Evolutionary conservation across 2,329 filamentous ascomycete species (phyloP), one percentile per base, ranked within the genome.

Genomic region (Alternaria longipes): DNA sequence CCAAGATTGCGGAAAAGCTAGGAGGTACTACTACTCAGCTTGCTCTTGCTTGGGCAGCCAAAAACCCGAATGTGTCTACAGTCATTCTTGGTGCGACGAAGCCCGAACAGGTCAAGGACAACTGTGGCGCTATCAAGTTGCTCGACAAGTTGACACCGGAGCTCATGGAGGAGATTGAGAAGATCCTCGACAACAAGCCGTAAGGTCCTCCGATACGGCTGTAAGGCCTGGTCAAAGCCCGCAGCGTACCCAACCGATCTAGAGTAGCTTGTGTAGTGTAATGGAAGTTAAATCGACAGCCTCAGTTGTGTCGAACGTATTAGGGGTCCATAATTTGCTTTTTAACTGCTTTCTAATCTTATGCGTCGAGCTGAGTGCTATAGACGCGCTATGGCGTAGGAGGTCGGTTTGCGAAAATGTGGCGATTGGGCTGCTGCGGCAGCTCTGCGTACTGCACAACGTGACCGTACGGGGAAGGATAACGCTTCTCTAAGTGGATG

Each of bases 31-130:
- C 79, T 8, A 75, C 83, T 4, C 84, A 86, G 59, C 80, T 89
- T 8, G 81, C 85, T n/a, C 79, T 89, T 34, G 87, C 86, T 1
- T 89, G 87, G 86, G 80, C 79, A 49, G 80, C 86, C 28, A 87
- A 85, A 78, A 89, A 89, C 73, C 79, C 82, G 32, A 84, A 88
- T 60, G 86, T 89, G 54, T 81, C 78, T 66, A 85, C 83, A 1
- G 84, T 87, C 67, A 87, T 87, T 54, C 80, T 86, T 8, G 85
- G 86, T 44, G 83, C 82, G 4, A 83, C 81, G 20, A 84, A 84
- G 74, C 77, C 81, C 28, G 70, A 81, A 66, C 83, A 84, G 74
- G 80, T 84, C 55, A 77, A 80, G 59, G 82, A 84, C 74, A 84
- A 84, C 74, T 78, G 78, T 70, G 81, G 80, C 66, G 81, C 82